phyloP scores from a whole-genome alignment of 768 basidiomycete genomes.

The Scleroderma bovista region DNA sequence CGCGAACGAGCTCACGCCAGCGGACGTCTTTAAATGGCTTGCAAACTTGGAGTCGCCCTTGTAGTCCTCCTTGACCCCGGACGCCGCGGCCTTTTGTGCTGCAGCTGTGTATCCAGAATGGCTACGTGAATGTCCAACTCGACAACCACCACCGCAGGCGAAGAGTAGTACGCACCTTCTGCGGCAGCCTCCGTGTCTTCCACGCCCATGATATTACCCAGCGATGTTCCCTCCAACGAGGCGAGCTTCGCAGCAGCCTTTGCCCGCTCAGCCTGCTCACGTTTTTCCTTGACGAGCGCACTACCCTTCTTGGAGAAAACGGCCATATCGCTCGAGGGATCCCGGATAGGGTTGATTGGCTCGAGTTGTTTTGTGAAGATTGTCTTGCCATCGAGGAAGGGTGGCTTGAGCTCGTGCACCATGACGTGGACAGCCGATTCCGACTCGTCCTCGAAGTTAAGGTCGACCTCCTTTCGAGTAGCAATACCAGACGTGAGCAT shows the following conservation, averaged over 20 bases:
- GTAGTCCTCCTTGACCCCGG: slow-evolving; percentile 60
- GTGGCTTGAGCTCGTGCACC: slow-evolving; percentile 95
- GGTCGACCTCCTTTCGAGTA: slow-evolving; percentile 77
- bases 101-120: slow-evolving; percentile 45
- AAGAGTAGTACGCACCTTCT: slow-evolving; percentile 58
- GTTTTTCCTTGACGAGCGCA: slow-evolving; percentile 86
- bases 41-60: slow-evolving; percentile 97
- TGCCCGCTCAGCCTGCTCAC: slow-evolving; percentile 93
- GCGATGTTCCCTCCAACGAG: slow-evolving; percentile 80
- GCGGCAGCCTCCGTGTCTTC: slow-evolving; percentile 92
- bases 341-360: slow-evolving; percentile 94
- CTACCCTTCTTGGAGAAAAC: slow-evolving; percentile 97
- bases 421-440: slow-evolving; percentile 97
- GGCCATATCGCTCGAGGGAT: slow-evolving; percentile 92
- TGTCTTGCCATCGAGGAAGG: slow-evolving; percentile 94
- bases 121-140: slow-evolving; percentile 81
- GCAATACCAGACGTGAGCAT: slow-evolving; percentile 96
- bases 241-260: slow-evolving; percentile 97
- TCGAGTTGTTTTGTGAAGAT: slow-evolving; percentile 97
- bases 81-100: slow-evolving; percentile 43
- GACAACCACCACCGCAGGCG: slow-evolving; percentile 26
- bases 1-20: slow-evolving; percentile 79
- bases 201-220: slow-evolving; percentile 98
- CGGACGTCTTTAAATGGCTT: slow-evolving; percentile 76
- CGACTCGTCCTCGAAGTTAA: slow-evolving; percentile 94